Percentiles rank a stretch among this genome's conserved stretches.
Conservation (phyloP, 192 early-diverging fungal genomes). For the Backusella sp. region DNA sequence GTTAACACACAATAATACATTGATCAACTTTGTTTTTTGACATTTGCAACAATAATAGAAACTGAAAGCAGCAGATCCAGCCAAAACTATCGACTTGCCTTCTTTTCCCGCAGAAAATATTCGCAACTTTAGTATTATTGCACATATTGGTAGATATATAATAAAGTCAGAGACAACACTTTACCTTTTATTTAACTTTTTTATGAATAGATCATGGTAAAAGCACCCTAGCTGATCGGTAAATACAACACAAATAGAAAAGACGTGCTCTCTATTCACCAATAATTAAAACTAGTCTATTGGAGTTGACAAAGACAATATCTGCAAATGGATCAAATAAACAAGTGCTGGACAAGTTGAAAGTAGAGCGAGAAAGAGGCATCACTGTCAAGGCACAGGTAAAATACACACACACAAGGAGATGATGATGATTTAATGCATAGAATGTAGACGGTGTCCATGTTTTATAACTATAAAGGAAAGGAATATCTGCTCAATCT, state of each 20-base stretch:
- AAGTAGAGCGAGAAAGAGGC: slow-evolving; percentile 93
- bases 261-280: too few species aligned
- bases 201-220: slow-evolving; percentile 75
- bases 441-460: slow-evolving; percentile 71
- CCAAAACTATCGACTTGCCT: slow-evolving; percentile 51
- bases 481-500: slow-evolving; percentile 87
- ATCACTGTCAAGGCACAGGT: slow-evolving; percentile 98
- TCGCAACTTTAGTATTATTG: slow-evolving; percentile 92
- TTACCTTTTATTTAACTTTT: too few species aligned
- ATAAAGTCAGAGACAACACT: neutral
- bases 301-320: slow-evolving; percentile 91
- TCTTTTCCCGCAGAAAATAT: slow-evolving; percentile 77
- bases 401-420: neutral
- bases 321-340: slow-evolving; percentile 67
- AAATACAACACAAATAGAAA: neutral
- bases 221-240: slow-evolving; percentile 87
- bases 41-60: slow-evolving; percentile 20
- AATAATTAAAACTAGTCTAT: slow-evolving; percentile 47
- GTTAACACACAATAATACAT: neutral
- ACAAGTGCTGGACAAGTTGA: slow-evolving; percentile 95
- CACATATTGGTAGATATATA: slow-evolving; percentile 64
- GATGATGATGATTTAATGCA: neutral
- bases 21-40: neutral
- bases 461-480: slow-evolving; percentile 87
- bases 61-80: slow-evolving; percentile 36